Percentiles rank a stretch among this genome's conserved stretches.
phyloP scores from a whole-genome alignment of 306 rosid species.

The Rosa chinensis region DNA sequence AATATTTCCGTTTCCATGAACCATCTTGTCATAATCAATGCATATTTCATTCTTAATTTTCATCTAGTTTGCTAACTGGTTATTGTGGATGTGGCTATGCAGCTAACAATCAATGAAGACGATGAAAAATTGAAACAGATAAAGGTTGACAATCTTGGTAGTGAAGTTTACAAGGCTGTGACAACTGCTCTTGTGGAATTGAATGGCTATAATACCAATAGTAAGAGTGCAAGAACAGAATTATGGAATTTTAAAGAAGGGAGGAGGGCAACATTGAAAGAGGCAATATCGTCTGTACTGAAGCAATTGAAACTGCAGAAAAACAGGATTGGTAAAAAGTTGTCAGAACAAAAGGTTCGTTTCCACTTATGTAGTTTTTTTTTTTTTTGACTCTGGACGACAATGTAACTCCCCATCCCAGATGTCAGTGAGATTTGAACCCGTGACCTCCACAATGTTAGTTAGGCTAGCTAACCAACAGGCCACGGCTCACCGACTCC shows the following conservation, averaged over 20 bases:
- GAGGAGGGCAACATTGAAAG: slow-evolving; percentile 53
- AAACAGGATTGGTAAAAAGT: slow-evolving; percentile 28
- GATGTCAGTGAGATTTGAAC: too few relatives aligned
- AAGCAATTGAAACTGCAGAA: slow-evolving; percentile 38
- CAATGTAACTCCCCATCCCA: too few relatives aligned
- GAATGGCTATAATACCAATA: slow-evolving; percentile 62
- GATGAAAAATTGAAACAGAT: slow-evolving; percentile 49
- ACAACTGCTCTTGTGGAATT: slow-evolving; percentile 49
- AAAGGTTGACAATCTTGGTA: slow-evolving; percentile 41
- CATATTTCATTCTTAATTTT: not conserved
- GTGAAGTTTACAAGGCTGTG: slow-evolving; percentile 45
- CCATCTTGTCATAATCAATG: not conserved
- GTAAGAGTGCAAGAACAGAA: slow-evolving; percentile 40
- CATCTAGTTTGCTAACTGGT: not conserved
- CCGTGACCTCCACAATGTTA: too few relatives aligned
- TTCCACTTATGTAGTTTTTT: not conserved
- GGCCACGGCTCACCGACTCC: not conserved
- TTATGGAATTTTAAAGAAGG: slow-evolving; percentile 54
- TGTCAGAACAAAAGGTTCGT: slow-evolving; percentile 52
- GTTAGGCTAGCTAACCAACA: too few relatives aligned
- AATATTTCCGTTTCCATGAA: not conserved
- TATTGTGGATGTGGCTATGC: not conserved
- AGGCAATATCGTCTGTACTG: slow-evolving; percentile 37
- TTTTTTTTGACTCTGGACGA: too few relatives aligned
- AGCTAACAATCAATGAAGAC: slow-evolving; percentile 47